Base-by-base conservation (phyloP, 139 green algal species). In the Volvox reticuliferus region DNA sequence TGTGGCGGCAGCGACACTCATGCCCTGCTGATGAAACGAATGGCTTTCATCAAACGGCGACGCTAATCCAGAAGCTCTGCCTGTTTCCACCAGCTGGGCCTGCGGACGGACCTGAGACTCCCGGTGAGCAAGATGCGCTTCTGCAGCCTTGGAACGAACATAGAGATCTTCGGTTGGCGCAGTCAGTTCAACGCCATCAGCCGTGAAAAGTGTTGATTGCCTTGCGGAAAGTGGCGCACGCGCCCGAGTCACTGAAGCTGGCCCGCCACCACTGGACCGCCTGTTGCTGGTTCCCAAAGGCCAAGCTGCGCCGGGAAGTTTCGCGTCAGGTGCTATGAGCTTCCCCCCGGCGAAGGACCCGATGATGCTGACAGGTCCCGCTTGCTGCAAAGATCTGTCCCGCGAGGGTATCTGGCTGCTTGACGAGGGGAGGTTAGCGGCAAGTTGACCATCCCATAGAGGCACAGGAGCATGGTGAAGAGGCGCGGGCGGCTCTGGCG, bases 161-260 rank as follows among this genome's bases (percentile, higher is more conserved):
- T 86, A 86, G 12, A 86, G 79, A 1, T 61, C 79, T 30, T 86
- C 79, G 0, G 26, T 71, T 2, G 26, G 79, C 22, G 50, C 79
- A 28, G 32, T 44, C 13, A 86, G 32, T n/a, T 37, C 50, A 14
- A 44, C 9, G 50, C 79, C 79, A 44, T 86, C 79, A 28, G 55
- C 79, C 9, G 79, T 86, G 79, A 86, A 86, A 13, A 86, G 50
- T 13, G 79, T 71, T n/a, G 79, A 86, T 24, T 73, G 79, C 55
- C 50, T 28, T 1, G 55, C 16, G 28, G 50, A 37, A 28, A 55
- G 14, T 9, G 26, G 28, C 50, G 26, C 30, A n/a, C 79, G 50
- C 36, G 44, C 79, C 35, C 35, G 68, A 55, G 79, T 33, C 78
- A 68, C 55, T 17, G 50, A 32, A 21, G 16, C 79, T 37, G 50